Conservation (phyloP, 768 basidiomycete genomes). For the Hericium coralloides region DNA sequence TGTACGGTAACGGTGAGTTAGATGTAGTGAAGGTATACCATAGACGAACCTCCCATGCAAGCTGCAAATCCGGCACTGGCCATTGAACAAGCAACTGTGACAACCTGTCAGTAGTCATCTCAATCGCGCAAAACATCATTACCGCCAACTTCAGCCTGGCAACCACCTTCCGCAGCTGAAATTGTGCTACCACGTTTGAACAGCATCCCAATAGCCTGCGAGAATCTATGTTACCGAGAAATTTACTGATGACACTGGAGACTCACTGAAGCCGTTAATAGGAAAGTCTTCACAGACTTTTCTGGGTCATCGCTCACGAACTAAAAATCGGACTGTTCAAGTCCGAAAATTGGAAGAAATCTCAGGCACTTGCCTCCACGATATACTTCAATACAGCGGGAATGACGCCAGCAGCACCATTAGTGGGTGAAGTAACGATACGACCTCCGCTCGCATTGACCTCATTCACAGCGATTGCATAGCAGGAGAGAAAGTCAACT, state of each 20-base stretch:
- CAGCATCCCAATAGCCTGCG: constrained; percentile 83
- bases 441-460: constrained; percentile 90
- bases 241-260: background rate
- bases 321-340: constrained; percentile 22
- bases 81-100: constrained; percentile 87
- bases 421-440: constrained; percentile 92
- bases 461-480: constrained; percentile 93
- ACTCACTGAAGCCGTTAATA: constrained; percentile 79
- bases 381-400: constrained; percentile 90
- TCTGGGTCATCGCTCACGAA: constrained; percentile 90
- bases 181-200: constrained; percentile 98
- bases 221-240: constrained; percentile 3
- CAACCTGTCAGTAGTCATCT: background rate
- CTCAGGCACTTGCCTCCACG: constrained; percentile 44
- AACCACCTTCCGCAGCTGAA: constrained; percentile 91
- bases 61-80: constrained; percentile 90
- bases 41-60: constrained; percentile 72
- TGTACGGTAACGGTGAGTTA: constrained; percentile 16
- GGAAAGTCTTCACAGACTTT: constrained; percentile 80
- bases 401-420: constrained; percentile 90
- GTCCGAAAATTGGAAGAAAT: background rate
- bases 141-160: constrained; percentile 94
- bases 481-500: constrained; percentile 88
- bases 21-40: no score
- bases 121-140: constrained; percentile 7